phyloP scores from a whole-genome alignment of 1,284 basidiomycete genomes.

The Cryptococcus sp. region DNA sequence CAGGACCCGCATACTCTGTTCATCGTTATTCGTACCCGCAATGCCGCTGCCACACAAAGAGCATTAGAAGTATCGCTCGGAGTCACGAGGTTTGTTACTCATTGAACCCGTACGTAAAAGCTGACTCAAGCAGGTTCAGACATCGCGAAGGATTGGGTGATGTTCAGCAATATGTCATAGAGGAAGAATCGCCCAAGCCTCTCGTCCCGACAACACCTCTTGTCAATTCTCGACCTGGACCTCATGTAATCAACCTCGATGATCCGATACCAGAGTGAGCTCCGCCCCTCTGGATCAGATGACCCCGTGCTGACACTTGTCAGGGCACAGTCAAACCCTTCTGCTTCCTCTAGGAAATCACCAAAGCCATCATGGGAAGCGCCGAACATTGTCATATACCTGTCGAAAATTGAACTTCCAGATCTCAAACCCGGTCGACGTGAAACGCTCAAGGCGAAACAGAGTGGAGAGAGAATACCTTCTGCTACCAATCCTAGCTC shows the following conservation, averaged over 20 bases:
- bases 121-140: slow-evolving; percentile 22
- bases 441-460: neutral
- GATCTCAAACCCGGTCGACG: slow-evolving; percentile 34
- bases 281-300: neutral
- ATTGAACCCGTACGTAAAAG: neutral
- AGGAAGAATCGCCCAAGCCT: slow-evolving; percentile 26
- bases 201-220: slow-evolving; percentile 7
- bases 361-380: slow-evolving; percentile 17
- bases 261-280: slow-evolving; percentile 11
- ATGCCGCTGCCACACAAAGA: slow-evolving; percentile 28
- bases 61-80: slow-evolving; percentile 41
- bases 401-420: slow-evolving; percentile 43
- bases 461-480: neutral
- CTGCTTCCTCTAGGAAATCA: neutral
- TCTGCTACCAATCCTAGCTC: neutral
- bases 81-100: slow-evolving; percentile 31
- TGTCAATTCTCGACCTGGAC: slow-evolving; percentile 13
- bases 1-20: slow-evolving; percentile 38
- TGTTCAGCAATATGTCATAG: slow-evolving; percentile 43
- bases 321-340: neutral
- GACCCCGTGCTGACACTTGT: neutral
- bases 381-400: slow-evolving; percentile 42
- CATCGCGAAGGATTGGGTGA: slow-evolving; percentile 39
- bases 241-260: slow-evolving; percentile 39
- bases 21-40: slow-evolving; percentile 36